Percentiles rank a stretch among this genome's conserved stretches.
These are phyloP conservation scores for Fusarium setosum DNA, from an alignment of 2,329 filamentous ascomycete species.

Conservation along the genomic window DNA sequence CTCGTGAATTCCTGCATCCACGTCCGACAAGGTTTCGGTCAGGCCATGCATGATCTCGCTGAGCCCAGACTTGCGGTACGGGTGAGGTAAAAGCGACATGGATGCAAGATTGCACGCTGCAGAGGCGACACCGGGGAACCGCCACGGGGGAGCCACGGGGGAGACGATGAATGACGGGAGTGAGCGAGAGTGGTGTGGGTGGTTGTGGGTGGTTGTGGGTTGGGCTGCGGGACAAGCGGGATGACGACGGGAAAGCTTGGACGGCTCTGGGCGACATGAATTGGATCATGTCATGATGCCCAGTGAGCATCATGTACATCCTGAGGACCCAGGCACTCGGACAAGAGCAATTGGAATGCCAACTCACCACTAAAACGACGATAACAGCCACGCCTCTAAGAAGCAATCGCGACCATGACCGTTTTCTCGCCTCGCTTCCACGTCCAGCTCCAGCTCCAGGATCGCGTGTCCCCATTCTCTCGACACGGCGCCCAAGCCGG, in stretches of 20 bases:
- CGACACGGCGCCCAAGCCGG: slow-evolving; percentile 14
- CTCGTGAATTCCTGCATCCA: slow-evolving; percentile 2
- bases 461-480: slow-evolving; percentile 29
- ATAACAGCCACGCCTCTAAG: slow-evolving; percentile 20
- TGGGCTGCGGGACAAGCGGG: slow-evolving; percentile 22
- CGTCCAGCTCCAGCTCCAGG: slow-evolving; percentile 19
- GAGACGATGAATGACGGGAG: background rate
- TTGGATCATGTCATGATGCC: slow-evolving; percentile 30
- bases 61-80: slow-evolving; percentile 34
- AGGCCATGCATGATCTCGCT: slow-evolving; percentile 36
- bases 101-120: slow-evolving; percentile 17
- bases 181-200: slow-evolving; percentile 26
- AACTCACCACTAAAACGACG: slow-evolving; percentile 40
- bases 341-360: slow-evolving; percentile 9
- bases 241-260: slow-evolving; percentile 28
- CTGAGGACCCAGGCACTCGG: too few relatives aligned
- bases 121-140: slow-evolving; percentile 14
- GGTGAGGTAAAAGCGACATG: slow-evolving; percentile 27
- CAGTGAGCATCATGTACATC: slow-evolving; percentile 12
- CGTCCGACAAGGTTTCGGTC: slow-evolving; percentile 28
- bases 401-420: slow-evolving; percentile 20
- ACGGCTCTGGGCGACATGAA: slow-evolving; percentile 7
- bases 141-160: slow-evolving; percentile 29
- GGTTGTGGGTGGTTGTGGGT: slow-evolving; percentile 13
- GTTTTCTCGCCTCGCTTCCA: slow-evolving; percentile 19